phyloP scores from a whole-genome alignment of 306 rosid genomes.

The Begonia loranthoides region DNA sequence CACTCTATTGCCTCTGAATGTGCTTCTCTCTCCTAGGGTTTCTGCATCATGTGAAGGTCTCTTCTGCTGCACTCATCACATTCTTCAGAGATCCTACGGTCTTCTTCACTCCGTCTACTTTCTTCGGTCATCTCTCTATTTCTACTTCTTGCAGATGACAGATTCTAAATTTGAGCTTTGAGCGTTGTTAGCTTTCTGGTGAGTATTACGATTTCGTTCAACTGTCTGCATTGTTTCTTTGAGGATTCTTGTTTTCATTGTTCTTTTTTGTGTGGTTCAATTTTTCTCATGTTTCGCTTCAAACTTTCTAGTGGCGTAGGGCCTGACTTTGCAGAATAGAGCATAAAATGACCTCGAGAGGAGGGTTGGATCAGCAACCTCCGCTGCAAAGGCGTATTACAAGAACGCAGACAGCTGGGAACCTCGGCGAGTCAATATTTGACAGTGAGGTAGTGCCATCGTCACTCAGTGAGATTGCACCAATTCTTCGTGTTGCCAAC shows the following conservation, averaged over 20 bases:
- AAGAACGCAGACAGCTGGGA: slow-evolving; percentile 91
- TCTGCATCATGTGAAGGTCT: no score
- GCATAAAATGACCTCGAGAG: slow-evolving; percentile 46
- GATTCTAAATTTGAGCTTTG: background rate
- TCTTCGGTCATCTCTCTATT: background rate
- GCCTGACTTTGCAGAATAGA: background rate
- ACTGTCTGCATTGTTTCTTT: background rate
- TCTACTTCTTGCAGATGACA: background rate
- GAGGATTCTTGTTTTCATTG: background rate
- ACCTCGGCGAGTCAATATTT: slow-evolving; percentile 69
- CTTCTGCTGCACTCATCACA: no score
- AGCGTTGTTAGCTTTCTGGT: background rate
- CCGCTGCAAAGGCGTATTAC: slow-evolving; percentile 60
- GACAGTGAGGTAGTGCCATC: slow-evolving; percentile 98
- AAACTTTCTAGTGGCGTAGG: background rate
- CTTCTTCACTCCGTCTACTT: no score
- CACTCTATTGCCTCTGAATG: no score
- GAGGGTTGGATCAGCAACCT: slow-evolving; percentile 44
- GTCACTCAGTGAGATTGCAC: slow-evolving; percentile 78
- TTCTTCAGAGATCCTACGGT: no score
- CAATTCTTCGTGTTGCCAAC: slow-evolving; percentile 96
- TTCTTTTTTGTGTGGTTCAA: background rate
- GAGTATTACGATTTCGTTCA: background rate
- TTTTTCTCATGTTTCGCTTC: background rate
- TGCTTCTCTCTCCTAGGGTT: no score